Base-by-base conservation (phyloP, 208 protist genomes). In the Leishmania arabica region DNA sequence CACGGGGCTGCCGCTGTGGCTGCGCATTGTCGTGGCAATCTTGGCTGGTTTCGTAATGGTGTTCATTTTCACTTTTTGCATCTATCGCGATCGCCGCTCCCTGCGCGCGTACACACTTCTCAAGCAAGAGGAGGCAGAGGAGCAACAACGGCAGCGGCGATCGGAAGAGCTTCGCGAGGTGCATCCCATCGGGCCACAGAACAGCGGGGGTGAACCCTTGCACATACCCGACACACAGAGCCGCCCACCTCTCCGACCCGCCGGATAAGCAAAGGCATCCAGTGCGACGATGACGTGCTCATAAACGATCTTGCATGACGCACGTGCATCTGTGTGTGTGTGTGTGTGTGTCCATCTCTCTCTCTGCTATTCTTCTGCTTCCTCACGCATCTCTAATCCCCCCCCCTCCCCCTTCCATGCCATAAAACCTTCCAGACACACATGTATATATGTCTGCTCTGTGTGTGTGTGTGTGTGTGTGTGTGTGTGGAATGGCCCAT, bases 21-120 rank as follows among this genome's bases (percentile, higher is more conserved):
- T 49, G 27, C 74, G 80, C 56, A 62, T 79, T 56, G 27, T 70
- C 31, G 54, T 79, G 37, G 47, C 75, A 21, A 9, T 77, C 34
- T 53, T 49, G 3, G 66, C 69, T 7, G 65, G 31, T 7, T 34
- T 54, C 1, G 80, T 1, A 0, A 79, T 79, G 80, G n/a, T 79
- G 54, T 34, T 80, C 6, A 7, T 84, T 3, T 80, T 76, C n/a
- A 17, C 34, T 1, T 45, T 75, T 11, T 65, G 76, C 47, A 2
- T 58, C 17, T 80, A 71, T 53, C 80, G 80, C 47, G 80, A 84
- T 58, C 60, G 68, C 13, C 80, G 80, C 47, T 58, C 68, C 1
- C 15, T 27, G n/a, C 73, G 74, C 11, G 80, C 80, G 27, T 79
- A 84, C 66, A 79, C 27, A 58, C 80, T 65, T 3, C 62, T 62